Base-by-base conservation (phyloP, 2,329 filamentous ascomycete species). In the Passalora sequoiae region DNA sequence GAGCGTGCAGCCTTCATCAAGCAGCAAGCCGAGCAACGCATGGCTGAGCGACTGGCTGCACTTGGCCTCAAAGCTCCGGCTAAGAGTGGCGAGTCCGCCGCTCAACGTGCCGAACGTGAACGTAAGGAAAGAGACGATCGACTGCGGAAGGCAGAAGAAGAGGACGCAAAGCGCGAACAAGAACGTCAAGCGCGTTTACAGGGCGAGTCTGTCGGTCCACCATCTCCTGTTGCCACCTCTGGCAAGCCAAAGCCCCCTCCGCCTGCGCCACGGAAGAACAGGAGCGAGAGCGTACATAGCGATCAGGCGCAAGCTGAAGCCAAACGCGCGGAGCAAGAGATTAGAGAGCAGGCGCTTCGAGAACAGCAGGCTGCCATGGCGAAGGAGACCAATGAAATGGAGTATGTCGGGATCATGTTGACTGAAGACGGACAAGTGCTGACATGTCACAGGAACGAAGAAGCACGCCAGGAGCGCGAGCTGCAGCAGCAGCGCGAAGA, bases 1-100 rank as follows among this genome's bases (percentile, higher is more conserved):
- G 91, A 98, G 60, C 81, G 92, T 43, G 89, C 94, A 25, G 89
- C 91, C 4, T 95, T 94, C 60, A 96, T 97, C 61, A 94, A 94
- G 64, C 89, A 96, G 65, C 91, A 96, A 64, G 94, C 92, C 6
- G 89, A 97, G 65, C 87, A 91, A 62, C 86, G 91, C 47, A 97
- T 98, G 84, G 91, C 92, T 25, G 92, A 97, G 66, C 83, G 92
- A 47, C 78, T 98, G 59, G 92, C 92, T 47, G 91, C 91, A 35
- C 78, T 97, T 49, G 92, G 92, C 25, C 84, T 98, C 62, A 94
- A 88, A 65, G 81, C 88, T 21, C 84, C 86, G 4, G 74, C 75
- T 13, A 94, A 94, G 61, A 70, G 83, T 40, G 83, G 84, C 3
- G 92, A 98, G 69, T 86, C 81, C 21, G 71, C 89, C 24, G 78